Base-by-base conservation (phyloP, 2,329 filamentous ascomycete genomes). In the Pseudopithomyces chartarum region DNA sequence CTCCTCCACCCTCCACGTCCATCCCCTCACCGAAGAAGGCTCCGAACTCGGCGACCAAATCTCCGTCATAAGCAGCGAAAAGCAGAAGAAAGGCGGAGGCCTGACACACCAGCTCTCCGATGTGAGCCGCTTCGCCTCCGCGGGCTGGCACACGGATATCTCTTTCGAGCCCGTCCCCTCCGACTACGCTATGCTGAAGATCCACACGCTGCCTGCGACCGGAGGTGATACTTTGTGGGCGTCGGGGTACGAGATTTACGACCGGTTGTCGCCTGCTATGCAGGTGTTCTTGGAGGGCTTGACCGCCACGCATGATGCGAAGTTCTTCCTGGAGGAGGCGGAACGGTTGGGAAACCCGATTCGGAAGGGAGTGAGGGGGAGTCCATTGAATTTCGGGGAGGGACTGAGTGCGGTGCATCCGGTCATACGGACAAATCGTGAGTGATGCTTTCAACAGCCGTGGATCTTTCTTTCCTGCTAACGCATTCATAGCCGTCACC, bases 401-500 rank as follows among this genome's bases (percentile, higher is more conserved):
- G 74, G 79, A 0, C 73, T 87, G 22, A 76, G 73, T 15, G 80
- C 85, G 0, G 73, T 81, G 0, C 85, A 87, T 63, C 85, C 85
- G 0, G 79, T 87, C 1, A 78, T 87, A 2, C 80, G 85, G n/a
- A 88, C 85, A 6, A 87, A 88, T 60, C 85, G 68, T 70, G 61
- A 60, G 63, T 52, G 10, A 22, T 20, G 0, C 6, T 12, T 38
- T 20, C 13, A n/a, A 15, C 19, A 6, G 10, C 2, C 42, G 0
- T 36, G 22, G 5, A 7, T 13, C 7, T 1, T 23, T 20, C 26
- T 15, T 4, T 8, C 10, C 1, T 32, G 33, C 34, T 43, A 20
- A 52, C 34, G n/a, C 7, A 10, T 20, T 6, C 19, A 12, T 36
- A 71, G 68, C 86, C 0, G 85, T 87, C 0, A 87, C 85, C 0